A percentile compares a stretch with the other conserved stretches of the same genome.
These are phyloP conservation scores for Ogataea ramenticola DNA, from an alignment of 805 yeast genomes.

Conservation along the genomic window DNA sequence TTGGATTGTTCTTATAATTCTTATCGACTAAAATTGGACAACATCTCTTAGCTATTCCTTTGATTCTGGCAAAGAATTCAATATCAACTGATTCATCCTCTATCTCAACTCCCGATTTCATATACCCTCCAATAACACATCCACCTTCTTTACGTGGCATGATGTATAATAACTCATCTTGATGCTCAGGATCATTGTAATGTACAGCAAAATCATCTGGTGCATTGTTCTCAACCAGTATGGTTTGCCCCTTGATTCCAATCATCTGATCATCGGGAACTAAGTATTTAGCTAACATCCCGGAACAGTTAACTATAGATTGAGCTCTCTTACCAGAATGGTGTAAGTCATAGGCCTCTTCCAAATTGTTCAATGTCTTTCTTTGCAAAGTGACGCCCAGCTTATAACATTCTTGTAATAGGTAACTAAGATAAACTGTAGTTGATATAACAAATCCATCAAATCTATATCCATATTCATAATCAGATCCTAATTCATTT, in stretches of 20 bases:
- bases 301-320: constrained; percentile 52
- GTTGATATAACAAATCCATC: constrained; percentile 27
- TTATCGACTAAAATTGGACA: constrained; percentile 31
- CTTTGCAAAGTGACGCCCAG: constrained; percentile 45
- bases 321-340: constrained; percentile 34
- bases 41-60: constrained; percentile 35
- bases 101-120: constrained; percentile 14
- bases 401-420: constrained; percentile 33
- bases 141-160: constrained; percentile 78
- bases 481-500: constrained; percentile 28
- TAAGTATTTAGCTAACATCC: constrained; percentile 38
- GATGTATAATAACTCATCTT: constrained; percentile 45
- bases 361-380: constrained; percentile 31
- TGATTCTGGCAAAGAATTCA: constrained; percentile 39
- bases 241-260: constrained; percentile 57
- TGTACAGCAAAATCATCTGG: constrained; percentile 26
- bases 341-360: constrained; percentile 42
- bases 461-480: constrained; percentile 37
- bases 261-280: constrained; percentile 35
- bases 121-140: constrained; percentile 54
- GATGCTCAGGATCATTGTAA: constrained; percentile 17
- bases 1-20: constrained; percentile 18
- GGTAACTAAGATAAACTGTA: constrained; percentile 19
- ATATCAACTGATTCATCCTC: constrained; percentile 26
- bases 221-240: constrained; percentile 40